Evolutionary conservation across 176 grass and related monocot genomes (phyloP), one percentile per base, ranked within the genome.

Genomic region (Dactylis glomerata): DNA sequence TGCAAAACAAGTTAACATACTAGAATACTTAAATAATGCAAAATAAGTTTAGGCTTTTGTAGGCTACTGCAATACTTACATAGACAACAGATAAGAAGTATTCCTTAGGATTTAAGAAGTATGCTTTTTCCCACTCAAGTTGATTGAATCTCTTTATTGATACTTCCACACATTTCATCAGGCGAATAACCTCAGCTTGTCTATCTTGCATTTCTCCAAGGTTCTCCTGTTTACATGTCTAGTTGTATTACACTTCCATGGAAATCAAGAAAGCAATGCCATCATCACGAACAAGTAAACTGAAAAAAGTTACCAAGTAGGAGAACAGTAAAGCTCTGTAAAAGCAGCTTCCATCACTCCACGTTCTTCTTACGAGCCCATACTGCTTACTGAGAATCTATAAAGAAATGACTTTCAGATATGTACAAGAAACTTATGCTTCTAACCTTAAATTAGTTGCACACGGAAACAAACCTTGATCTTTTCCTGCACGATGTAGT

Each of bases 321-420:
- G 83, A 77, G 49, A 85, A 77, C 1, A 85, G 20, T 14, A 85
- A 85, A 50, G 59, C 74, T 46, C 83, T 64, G 46, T 85, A 85
- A 30, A 85, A 85, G 46, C 83, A 68, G 63, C 61, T 85, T 11
- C 83, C 33, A 57, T 69, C 74, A 31, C n/a, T 16, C 17, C 47
- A 8, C 42, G 74, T 32, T 78, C 62, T 33, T 85, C 83, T 85
- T 32, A 85, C 28, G 42, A 37, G 38, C 76, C 17, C 33, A 77
- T 77, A 85, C n/a, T 76, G 34, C 47, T 85, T 37, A 85, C 34
- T 54, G 50, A 85, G 74, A 27, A 78, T 62, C 83, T 85, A 37
- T 28, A 55, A 8, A 64, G 27, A 45, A 64, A 85, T 56, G 15
- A 68, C 46, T 69, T 69, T 68, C n/a, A 31, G 8, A 63, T 78